These are phyloP conservation scores for Astrocystis sublimbata DNA, from an alignment of 495 filamentous ascomycete genomes.

Conservation along the genomic window DNA sequence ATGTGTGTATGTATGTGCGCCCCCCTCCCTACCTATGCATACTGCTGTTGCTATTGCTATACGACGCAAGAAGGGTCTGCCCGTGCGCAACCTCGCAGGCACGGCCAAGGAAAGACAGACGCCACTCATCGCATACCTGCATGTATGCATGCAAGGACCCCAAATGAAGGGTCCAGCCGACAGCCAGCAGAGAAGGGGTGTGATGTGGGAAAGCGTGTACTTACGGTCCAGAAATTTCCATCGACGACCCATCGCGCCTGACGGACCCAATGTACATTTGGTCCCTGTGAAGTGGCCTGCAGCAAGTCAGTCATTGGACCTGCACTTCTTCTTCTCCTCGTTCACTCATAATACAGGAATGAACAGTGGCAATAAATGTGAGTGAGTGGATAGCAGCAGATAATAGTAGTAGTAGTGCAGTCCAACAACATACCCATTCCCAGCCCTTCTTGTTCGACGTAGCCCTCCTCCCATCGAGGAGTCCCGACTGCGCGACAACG, in stretches of 20 bases:
- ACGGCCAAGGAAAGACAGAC: background rate
- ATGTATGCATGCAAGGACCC: background rate
- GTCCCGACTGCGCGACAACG: constrained; percentile 53
- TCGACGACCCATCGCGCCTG: constrained; percentile 65
- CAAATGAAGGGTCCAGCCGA: background rate
- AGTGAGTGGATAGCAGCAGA: no score
- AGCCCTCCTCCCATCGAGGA: constrained; percentile 59
- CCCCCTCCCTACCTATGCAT: no score
- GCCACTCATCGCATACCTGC: background rate
- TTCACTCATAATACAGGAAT: no score
- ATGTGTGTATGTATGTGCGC: no score
- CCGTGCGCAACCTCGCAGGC: background rate
- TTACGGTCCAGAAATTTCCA: constrained; percentile 66
- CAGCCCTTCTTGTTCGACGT: constrained; percentile 57
- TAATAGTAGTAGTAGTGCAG: no score
- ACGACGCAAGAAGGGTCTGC: background rate
- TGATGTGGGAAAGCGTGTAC: background rate
- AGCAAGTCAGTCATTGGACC: background rate
- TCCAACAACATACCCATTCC: constrained; percentile 35
- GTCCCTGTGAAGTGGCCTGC: constrained; percentile 37
- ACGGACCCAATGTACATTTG: constrained; percentile 58
- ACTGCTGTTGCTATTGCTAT: background rate
- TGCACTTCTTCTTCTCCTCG: no score
- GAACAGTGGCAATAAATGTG: no score
- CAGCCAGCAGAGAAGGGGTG: no score